These are phyloP conservation scores for Aspergillus felis DNA, from an alignment of 2,329 filamentous ascomycete genomes.

Conservation along the genomic window DNA sequence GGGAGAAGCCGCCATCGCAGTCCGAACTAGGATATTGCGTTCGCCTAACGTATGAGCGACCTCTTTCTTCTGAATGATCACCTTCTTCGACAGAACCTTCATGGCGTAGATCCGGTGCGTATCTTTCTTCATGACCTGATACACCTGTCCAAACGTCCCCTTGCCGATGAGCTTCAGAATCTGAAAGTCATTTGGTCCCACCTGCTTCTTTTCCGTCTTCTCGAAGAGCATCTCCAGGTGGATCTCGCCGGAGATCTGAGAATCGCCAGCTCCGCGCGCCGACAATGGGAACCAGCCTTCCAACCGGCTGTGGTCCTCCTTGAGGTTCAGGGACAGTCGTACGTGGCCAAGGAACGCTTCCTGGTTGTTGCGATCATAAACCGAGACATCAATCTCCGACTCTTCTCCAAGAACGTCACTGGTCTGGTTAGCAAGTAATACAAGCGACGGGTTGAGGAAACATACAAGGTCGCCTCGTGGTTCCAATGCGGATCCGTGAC, in stretches of 20 bases:
- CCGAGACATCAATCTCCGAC: slow-evolving; percentile 84
- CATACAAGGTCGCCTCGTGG: slow-evolving; percentile 91
- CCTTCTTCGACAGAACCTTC: slow-evolving; percentile 99
- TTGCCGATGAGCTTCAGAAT: slow-evolving; percentile 96
- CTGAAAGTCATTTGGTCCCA: slow-evolving; percentile 92
- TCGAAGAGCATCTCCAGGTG: slow-evolving; percentile 84
- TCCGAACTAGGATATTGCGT: slow-evolving; percentile 93
- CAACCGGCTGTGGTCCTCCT: slow-evolving; percentile 66
- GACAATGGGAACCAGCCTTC: slow-evolving; percentile 83
- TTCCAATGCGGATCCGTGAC: slow-evolving; percentile 91
- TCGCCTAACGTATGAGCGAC: slow-evolving; percentile 96
- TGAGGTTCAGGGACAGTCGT: slow-evolving; percentile 68
- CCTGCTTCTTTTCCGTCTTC: slow-evolving; percentile 81
- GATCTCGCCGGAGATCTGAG: slow-evolving; percentile 77
- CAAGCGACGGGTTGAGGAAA: slow-evolving; percentile 18
- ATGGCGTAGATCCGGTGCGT: slow-evolving; percentile 95
- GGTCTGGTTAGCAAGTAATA: slow-evolving; percentile 25
- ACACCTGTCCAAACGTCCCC: slow-evolving; percentile 97
- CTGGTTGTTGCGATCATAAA: slow-evolving; percentile 81
- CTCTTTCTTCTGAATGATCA: slow-evolving; percentile 99
- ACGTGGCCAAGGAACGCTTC: slow-evolving; percentile 93
- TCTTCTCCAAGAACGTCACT: slow-evolving; percentile 93
- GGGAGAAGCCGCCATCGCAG: slow-evolving; percentile 89
- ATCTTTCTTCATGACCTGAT: slow-evolving; percentile 96
- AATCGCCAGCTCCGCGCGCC: slow-evolving; percentile 74